phyloP scores from a whole-genome alignment of 768 basidiomycete genomes.

The Gelatoporia subvermispora region DNA sequence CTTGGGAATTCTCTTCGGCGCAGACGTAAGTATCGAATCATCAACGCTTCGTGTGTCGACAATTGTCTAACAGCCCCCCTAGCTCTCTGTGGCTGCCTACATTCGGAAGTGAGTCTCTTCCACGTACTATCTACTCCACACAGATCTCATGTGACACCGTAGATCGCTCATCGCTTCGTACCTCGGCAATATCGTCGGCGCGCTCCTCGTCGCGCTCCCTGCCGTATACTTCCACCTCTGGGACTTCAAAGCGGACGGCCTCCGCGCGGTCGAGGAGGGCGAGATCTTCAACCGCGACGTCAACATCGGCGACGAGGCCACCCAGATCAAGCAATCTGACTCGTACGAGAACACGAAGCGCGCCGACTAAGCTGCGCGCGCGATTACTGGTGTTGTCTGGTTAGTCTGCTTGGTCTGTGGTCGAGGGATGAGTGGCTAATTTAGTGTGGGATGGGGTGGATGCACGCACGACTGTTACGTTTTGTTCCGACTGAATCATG shows the following conservation, averaged over 20 bases:
- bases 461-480: too few relatives aligned
- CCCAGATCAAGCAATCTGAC: too few relatives aligned
- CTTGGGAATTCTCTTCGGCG: slow-evolving; percentile 65
- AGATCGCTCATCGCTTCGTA: slow-evolving; percentile 62
- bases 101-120: slow-evolving; percentile 53
- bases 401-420: too few relatives aligned
- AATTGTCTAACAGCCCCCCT: slow-evolving; percentile 1
- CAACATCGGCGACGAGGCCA: neutral
- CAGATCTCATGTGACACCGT: neutral
- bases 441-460: too few relatives aligned
- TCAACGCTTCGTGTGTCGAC: neutral
- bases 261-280: slow-evolving; percentile 18
- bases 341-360: slow-evolving; percentile 10
- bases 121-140: neutral
- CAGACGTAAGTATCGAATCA: slow-evolving; percentile 40
- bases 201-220: slow-evolving; percentile 57
- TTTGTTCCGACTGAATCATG: too few relatives aligned
- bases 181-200: slow-evolving; percentile 66
- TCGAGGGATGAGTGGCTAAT: too few relatives aligned
- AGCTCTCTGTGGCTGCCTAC: slow-evolving; percentile 52
- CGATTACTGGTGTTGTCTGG: neutral
- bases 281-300: slow-evolving; percentile 10
- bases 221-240: slow-evolving; percentile 58
- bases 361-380: neutral
- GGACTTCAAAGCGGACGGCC: slow-evolving; percentile 34